Conservation (phyloP, 1,139 yeast species). For the Suzukiozyma palmioleophila region DNA sequence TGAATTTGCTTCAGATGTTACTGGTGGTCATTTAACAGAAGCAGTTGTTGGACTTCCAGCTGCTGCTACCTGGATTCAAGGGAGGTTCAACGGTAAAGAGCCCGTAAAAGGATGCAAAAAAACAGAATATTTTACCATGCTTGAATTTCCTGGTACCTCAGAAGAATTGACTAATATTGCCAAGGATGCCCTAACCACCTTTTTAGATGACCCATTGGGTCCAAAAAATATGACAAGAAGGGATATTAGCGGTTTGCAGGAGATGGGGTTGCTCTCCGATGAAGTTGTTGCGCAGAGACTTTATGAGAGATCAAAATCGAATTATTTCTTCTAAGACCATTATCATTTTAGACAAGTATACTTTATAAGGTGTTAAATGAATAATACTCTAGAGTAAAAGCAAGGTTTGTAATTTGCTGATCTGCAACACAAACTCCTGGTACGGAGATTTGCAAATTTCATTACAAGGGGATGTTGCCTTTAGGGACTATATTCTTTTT, state of each 20-base stretch:
- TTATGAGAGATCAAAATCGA: too few relatives aligned
- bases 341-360: too few relatives aligned
- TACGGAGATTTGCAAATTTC: too few relatives aligned
- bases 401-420: too few relatives aligned
- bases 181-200: background rate
- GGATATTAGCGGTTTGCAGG: background rate
- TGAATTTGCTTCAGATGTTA: conserved; percentile 23
- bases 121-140: conserved; percentile 6
- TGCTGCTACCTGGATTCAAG: conserved; percentile 23
- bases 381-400: too few relatives aligned
- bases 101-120: conserved; percentile 25
- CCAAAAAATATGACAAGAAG: background rate
- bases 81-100: conserved; percentile 15
- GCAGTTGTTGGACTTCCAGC: conserved; percentile 26
- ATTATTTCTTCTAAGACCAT: too few relatives aligned
- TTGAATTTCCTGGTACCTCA: background rate
- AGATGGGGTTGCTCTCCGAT: background rate
- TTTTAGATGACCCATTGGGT: background rate
- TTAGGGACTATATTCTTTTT: too few relatives aligned
- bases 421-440: too few relatives aligned
- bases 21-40: conserved; percentile 28
- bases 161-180: background rate
- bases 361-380: too few relatives aligned
- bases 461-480: too few relatives aligned
- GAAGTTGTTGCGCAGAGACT: too few relatives aligned